Conservation (phyloP, 2,329 filamentous ascomycete species). For the Fusarium nelsonii region DNA sequence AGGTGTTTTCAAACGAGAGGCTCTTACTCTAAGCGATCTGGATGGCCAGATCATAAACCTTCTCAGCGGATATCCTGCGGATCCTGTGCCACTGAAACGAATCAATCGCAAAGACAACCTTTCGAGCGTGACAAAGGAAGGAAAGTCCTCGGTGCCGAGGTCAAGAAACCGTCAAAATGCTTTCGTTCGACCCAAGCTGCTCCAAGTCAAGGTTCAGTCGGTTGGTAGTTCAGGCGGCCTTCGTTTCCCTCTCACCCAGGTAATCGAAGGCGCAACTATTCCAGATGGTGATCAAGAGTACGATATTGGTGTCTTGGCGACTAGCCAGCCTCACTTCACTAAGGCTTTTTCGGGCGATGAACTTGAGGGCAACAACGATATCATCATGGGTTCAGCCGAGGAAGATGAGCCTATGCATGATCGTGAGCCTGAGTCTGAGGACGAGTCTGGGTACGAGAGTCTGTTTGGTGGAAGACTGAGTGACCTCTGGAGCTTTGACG, state of each 20-base stretch:
- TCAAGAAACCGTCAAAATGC: neutral
- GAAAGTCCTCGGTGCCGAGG: neutral
- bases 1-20: neutral
- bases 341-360: neutral
- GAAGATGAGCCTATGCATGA: neutral
- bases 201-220: neutral
- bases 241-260: neutral
- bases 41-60: neutral
- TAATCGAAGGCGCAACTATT: neutral
- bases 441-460: neutral
- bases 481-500: neutral
- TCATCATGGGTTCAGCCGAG: neutral
- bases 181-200: neutral
- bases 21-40: neutral
- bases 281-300: neutral
- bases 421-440: accelerated
- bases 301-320: slow-evolving; percentile 20
- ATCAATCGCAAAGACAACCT: neutral
- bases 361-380: neutral
- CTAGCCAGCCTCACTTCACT: neutral
- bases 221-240: neutral
- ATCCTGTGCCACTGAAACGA: neutral
- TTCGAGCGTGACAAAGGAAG: neutral
- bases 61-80: neutral
- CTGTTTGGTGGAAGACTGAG: neutral